Percentiles rank a stretch among this genome's conserved stretches.
Conservation (phyloP, 768 basidiomycete species). For the Serendipita vermifera region DNA sequence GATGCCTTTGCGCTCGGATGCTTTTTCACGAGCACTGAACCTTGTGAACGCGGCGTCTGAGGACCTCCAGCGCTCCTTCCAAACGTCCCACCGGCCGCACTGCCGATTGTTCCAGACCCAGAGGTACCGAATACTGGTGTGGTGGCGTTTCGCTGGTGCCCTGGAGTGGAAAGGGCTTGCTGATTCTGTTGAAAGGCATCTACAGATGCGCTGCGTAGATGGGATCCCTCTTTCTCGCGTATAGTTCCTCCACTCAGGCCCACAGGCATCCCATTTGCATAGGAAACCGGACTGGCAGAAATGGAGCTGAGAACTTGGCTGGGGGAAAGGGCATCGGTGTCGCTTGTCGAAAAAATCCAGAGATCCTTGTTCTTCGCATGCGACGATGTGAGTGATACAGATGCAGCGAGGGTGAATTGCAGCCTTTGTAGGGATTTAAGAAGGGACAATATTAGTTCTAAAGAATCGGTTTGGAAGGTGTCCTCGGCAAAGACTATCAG, state of each 20-base stretch:
- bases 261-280: not conserved
- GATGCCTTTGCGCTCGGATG: not conserved
- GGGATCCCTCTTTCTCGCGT: not conserved
- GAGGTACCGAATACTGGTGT: slow-evolving; percentile 1
- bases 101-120: not conserved
- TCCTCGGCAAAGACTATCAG: slow-evolving; percentile 64
- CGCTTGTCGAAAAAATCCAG: slow-evolving; percentile 35
- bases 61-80: not conserved
- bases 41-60: not conserved
- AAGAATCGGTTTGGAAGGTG: slow-evolving; percentile 58
- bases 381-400: slow-evolving; percentile 48
- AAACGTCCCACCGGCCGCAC: not conserved
- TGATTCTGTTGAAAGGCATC: not conserved
- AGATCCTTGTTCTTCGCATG: slow-evolving; percentile 63
- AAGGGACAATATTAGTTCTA: slow-evolving; percentile 55
- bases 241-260: not conserved
- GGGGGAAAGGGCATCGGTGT: not conserved
- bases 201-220: slow-evolving; percentile 4
- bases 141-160: slow-evolving; percentile 10
- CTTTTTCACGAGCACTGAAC: slow-evolving; percentile 6
- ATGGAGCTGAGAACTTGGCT: slow-evolving; percentile 6
- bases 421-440: slow-evolving; percentile 54
- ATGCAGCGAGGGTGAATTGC: slow-evolving; percentile 53
- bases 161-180: not conserved
- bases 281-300: not conserved